Percentiles rank a stretch among this genome's conserved stretches.
phyloP scores from a whole-genome alignment of 2,329 filamentous ascomycete genomes.

The Xylariaceae sp. region DNA sequence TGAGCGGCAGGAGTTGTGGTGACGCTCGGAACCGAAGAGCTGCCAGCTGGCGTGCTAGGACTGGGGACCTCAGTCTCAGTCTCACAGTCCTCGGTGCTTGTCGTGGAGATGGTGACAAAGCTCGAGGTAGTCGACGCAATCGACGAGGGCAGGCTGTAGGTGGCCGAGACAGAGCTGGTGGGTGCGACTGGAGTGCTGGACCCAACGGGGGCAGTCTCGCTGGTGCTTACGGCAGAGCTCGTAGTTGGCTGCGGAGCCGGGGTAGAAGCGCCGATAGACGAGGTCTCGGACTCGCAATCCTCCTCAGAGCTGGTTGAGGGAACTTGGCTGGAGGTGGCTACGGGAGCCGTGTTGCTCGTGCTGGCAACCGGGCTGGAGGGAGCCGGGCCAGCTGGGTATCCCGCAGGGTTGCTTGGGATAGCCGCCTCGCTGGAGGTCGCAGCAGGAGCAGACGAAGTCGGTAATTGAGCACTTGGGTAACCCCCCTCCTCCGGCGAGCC shows the following conservation, averaged over 20 bases:
- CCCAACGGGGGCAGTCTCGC: too few species aligned
- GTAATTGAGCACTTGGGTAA: conserved; percentile 5
- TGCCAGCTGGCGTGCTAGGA: too few species aligned
- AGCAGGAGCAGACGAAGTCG: too few species aligned
- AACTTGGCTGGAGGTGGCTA: not conserved
- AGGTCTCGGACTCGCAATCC: conserved; percentile 7
- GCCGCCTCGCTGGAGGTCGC: too few species aligned
- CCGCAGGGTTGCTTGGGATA: not conserved
- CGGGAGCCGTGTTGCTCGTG: not conserved
- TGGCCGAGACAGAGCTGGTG: too few species aligned
- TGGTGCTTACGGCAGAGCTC: not conserved
- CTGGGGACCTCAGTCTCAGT: not conserved
- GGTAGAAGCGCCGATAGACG: not conserved
- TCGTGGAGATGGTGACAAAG: not conserved
- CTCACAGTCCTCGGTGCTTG: not conserved
- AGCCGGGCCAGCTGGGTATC: conserved; percentile 9
- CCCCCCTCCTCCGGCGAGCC: conserved; percentile 6
- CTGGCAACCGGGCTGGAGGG: not conserved
- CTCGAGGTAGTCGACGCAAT: not conserved
- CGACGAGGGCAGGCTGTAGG: not conserved
- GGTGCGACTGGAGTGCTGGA: not conserved
- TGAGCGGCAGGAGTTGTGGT: too few species aligned
- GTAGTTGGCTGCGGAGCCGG: not conserved
- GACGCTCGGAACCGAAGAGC: too few species aligned
- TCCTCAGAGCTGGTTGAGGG: conserved; percentile 15